These are phyloP conservation scores for Talaromyces funiculosus DNA, from an alignment of 2,329 filamentous ascomycete genomes.

Conservation along the genomic window DNA sequence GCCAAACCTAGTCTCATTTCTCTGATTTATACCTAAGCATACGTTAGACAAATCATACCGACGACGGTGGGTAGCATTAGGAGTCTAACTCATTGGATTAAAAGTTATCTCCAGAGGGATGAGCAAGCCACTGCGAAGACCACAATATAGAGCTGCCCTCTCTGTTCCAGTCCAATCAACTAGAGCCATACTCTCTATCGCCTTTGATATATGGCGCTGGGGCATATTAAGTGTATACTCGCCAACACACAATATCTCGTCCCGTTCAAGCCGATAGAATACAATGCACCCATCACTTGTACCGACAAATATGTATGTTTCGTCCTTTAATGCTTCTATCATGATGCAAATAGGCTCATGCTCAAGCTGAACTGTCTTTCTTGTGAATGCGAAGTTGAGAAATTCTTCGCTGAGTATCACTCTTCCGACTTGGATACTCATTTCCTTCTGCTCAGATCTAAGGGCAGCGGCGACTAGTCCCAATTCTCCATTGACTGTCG, in stretches of 20 bases:
- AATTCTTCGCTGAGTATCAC: constrained; percentile 17
- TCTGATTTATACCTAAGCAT: constrained; percentile 28
- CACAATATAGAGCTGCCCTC: constrained; percentile 35
- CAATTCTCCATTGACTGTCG: constrained; percentile 25
- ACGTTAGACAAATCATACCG: constrained; percentile 16
- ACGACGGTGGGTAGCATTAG: background rate
- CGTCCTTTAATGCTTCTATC: constrained; percentile 24
- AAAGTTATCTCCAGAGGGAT: constrained; percentile 31
- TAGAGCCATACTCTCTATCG: constrained; percentile 32
- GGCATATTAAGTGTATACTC: constrained; percentile 23
- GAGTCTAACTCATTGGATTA: constrained; percentile 14
- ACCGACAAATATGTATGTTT: constrained; percentile 34
- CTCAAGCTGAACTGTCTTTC: constrained; percentile 21
- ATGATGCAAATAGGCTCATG: constrained; percentile 35
- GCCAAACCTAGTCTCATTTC: constrained; percentile 26
- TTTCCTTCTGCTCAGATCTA: constrained; percentile 20
- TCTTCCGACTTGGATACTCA: constrained; percentile 26
- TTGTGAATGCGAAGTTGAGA: constrained; percentile 21
- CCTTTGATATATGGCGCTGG: constrained; percentile 27
- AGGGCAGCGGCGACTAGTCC: constrained; percentile 27
- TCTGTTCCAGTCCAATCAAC: constrained; percentile 15
- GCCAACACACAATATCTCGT: constrained; percentile 19
- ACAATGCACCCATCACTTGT: constrained; percentile 34
- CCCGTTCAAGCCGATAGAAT: constrained; percentile 24
- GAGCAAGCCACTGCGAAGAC: constrained; percentile 42